phyloP scores from a whole-genome alignment of 148 eudicot species.

The Limonium bicolor region DNA sequence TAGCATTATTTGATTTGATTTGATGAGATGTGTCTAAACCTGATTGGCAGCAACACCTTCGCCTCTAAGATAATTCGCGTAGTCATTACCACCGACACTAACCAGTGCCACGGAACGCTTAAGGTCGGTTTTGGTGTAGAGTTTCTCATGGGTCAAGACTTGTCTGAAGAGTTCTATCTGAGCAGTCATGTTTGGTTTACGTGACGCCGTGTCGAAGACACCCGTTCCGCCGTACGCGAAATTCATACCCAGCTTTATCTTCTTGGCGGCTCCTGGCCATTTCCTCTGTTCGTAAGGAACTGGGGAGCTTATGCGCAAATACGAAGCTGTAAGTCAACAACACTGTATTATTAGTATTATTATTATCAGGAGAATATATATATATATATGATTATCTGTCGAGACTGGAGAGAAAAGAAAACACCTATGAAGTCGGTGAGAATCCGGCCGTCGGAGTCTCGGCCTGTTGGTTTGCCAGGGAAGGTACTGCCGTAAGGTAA shows the following conservation, averaged over 20 bases:
- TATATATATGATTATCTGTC: no score
- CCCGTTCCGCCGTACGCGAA: constrained; percentile 71
- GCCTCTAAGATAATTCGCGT: constrained; percentile 20
- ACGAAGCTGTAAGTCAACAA: no score
- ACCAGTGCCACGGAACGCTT: constrained; percentile 28
- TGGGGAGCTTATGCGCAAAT: constrained; percentile 19
- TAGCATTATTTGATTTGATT: background rate
- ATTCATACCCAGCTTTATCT: constrained; percentile 28
- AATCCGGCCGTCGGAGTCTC: constrained; percentile 74
- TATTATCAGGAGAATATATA: no score
- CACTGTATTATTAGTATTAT: no score
- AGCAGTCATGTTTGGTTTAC: constrained; percentile 33
- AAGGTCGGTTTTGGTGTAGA: constrained; percentile 20
- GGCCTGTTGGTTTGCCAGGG: constrained; percentile 73
- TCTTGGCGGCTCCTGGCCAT: constrained; percentile 1
- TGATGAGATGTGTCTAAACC: constrained; percentile 8
- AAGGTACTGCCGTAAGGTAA: constrained; percentile 61
- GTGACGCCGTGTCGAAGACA: constrained; percentile 31
- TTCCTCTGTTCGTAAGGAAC: constrained; percentile 28
- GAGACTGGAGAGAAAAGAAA: no score
- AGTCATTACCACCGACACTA: constrained; percentile 38
- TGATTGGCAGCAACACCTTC: constrained; percentile 10
- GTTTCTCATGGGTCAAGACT: constrained; percentile 10
- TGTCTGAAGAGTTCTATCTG: constrained; percentile 20
- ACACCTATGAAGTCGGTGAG: constrained; percentile 62